phyloP scores from a whole-genome alignment of 1,284 basidiomycete species.

The Cryptococcus sp. region DNA sequence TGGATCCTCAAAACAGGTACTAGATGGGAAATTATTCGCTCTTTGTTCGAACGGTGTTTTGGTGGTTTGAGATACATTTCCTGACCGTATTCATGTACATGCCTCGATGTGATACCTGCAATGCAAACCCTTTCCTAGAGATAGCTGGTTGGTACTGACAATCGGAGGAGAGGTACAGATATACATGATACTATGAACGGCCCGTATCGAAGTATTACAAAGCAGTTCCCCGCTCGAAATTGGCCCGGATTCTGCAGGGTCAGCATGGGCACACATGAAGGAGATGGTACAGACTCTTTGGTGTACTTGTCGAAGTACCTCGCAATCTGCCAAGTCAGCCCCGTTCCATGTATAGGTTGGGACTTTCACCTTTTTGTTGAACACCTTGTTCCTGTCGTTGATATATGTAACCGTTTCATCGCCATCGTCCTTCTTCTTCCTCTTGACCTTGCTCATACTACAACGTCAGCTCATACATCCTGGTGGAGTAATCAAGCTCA shows the following conservation, averaged over 20 bases:
- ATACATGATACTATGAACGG: background rate
- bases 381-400: slow-evolving; percentile 96
- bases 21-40: too few species aligned
- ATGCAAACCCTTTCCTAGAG: too few species aligned
- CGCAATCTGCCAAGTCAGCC: slow-evolving; percentile 59
- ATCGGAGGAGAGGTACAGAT: background rate
- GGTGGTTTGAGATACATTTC: too few species aligned
- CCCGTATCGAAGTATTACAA: slow-evolving; percentile 51
- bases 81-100: too few species aligned
- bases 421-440: slow-evolving; percentile 79
- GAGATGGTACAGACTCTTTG: slow-evolving; percentile 53
- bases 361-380: slow-evolving; percentile 87
- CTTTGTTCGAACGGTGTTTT: too few species aligned
- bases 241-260: slow-evolving; percentile 63
- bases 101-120: too few species aligned
- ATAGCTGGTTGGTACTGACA: too few species aligned
- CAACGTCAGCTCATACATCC: slow-evolving; percentile 3
- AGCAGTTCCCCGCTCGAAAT: slow-evolving; percentile 91
- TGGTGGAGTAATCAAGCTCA: slow-evolving; percentile 46
- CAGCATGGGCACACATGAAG: background rate
- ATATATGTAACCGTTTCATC: slow-evolving; percentile 97
- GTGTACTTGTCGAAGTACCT: slow-evolving; percentile 98
- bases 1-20: slow-evolving; percentile 8
- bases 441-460: slow-evolving; percentile 70
- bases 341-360: background rate